phyloP scores from a whole-genome alignment of 768 basidiomycete species.

The Wakefieldia striispora region DNA sequence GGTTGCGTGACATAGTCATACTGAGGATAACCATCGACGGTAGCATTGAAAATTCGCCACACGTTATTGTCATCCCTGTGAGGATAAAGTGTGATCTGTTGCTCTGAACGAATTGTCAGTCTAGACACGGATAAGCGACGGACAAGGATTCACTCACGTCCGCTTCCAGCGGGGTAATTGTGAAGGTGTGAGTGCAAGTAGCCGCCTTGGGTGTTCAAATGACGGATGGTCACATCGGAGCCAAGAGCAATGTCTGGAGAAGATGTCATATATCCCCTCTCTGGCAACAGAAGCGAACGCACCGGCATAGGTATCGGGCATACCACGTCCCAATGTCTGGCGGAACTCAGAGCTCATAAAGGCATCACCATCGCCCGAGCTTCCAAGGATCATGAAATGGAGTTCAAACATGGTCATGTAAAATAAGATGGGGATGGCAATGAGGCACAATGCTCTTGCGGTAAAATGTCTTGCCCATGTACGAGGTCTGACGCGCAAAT shows the following conservation, averaged over 20 bases:
- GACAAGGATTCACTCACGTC: conserved; percentile 55
- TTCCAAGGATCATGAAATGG: conserved; percentile 85
- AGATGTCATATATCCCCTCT: background rate
- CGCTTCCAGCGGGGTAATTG: conserved; percentile 84
- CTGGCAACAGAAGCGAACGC: conserved; percentile 21
- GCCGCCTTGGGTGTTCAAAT: conserved; percentile 97
- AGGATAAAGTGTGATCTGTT: conserved; percentile 98
- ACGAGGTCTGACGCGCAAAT: conserved; percentile 71
- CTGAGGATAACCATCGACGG: conserved; percentile 40
- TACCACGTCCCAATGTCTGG: conserved; percentile 84
- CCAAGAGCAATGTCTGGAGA: conserved; percentile 77
- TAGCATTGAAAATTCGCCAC: conserved; percentile 84
- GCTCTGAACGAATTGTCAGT: conserved; percentile 53
- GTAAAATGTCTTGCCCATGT: conserved; percentile 82
- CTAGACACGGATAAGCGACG: background rate
- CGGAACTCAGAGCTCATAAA: conserved; percentile 99
- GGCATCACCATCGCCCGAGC: conserved; percentile 94
- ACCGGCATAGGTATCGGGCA: conserved; percentile 94
- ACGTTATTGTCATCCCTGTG: conserved; percentile 97
- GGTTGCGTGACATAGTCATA: conserved; percentile 52
- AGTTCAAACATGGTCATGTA: conserved; percentile 98
- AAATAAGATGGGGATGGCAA: conserved; percentile 78
- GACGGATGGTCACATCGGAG: conserved; percentile 79
- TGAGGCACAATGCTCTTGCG: conserved; percentile 88
- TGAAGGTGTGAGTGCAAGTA: conserved; percentile 95